Evolutionary conservation across 495 filamentous ascomycete genomes (phyloP), one percentile per base, ranked within the genome.

Genomic region (Oidiodendron maius): DNA sequence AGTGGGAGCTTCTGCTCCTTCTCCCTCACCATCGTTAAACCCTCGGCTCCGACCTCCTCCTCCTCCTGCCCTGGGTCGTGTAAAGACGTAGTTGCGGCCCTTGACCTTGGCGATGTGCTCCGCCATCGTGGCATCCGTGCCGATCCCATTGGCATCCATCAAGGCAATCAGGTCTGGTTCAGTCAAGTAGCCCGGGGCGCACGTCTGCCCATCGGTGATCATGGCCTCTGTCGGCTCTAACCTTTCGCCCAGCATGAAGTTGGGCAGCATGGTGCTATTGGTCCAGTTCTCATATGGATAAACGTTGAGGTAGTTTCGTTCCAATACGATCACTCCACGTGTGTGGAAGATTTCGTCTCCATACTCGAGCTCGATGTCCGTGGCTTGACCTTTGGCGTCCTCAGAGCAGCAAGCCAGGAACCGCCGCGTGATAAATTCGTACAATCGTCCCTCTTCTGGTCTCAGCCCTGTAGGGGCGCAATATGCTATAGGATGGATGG

Each of bases 131-230:
- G 93, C 93, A 67, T 98, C 93, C 3, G 93, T 98, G 13, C 93
- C 93, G 57, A 98, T 98, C 10, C 93, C 93, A 62, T 98, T 97
- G 13, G 87, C 91, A 67, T 98, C 94, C 93, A 98, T 98, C 18
- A 98, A 75, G 3, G 84, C 87, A 64, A 98, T 96, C n/a, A 98
- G 72, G 61, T 97, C 93, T 2, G 93, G 90, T 62, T 98, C 93
- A 1, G 93, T 98, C 25, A 98, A 67, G 58, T 94, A 96, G 11
- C 76, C 80, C 0, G 94, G 93, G 8, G 91, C 69, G 0, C 73
- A 73, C 0, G 93, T 98, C 64, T 91, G 84, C 13, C 93, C 91
- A 50, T 95, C 90, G 12, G 76, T 83, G 55, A 97, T 86, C 44
- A 83, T 81, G 4, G 91, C 93, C 64, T 97, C 91, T 1, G 83